phyloP scores from a whole-genome alignment of 352 stramenopile species.

The Bremia lactucae region DNA sequence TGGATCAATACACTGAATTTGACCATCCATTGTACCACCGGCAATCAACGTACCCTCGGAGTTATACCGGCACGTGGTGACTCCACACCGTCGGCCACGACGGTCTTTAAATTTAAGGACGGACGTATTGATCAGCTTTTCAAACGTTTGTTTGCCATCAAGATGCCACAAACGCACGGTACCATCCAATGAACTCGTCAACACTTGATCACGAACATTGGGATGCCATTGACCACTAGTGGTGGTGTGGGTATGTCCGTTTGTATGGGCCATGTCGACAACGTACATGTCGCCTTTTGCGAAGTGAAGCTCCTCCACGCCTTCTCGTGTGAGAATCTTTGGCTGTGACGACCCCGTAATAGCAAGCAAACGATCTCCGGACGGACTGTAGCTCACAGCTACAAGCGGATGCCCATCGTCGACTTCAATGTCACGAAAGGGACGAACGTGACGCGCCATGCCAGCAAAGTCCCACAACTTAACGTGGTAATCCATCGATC shows the following conservation, averaged over 20 bases:
- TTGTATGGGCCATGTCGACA: slow-evolving; percentile 77
- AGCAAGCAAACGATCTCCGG: slow-evolving; percentile 58
- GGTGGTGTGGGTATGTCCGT: slow-evolving; percentile 67
- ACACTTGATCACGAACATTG: slow-evolving; percentile 54
- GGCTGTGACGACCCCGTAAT: slow-evolving; percentile 64
- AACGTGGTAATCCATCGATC: slow-evolving; percentile 75
- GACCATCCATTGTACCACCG: slow-evolving; percentile 66
- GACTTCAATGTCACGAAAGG: slow-evolving; percentile 71
- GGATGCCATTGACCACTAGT: slow-evolving; percentile 69
- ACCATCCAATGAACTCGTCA: slow-evolving; percentile 71
- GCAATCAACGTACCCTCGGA: slow-evolving; percentile 46
- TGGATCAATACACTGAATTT: slow-evolving; percentile 68
- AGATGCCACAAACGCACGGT: slow-evolving; percentile 72
- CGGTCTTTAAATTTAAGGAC: slow-evolving; percentile 81
- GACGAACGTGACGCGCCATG: slow-evolving; percentile 70
- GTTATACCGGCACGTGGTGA: slow-evolving; percentile 66
- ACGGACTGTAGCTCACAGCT: slow-evolving; percentile 71
- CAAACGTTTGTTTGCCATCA: slow-evolving; percentile 51
- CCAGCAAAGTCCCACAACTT: slow-evolving; percentile 85
- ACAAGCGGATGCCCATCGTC: slow-evolving; percentile 74
- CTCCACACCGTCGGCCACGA: slow-evolving; percentile 51
- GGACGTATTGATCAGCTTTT: slow-evolving; percentile 73
- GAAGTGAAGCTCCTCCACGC: slow-evolving; percentile 70
- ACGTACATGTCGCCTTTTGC: slow-evolving; percentile 83
- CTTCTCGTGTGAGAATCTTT: slow-evolving; percentile 68